Base-by-base conservation (phyloP, 1,284 basidiomycete species). In the Cryptococcus amylolentus region DNA sequence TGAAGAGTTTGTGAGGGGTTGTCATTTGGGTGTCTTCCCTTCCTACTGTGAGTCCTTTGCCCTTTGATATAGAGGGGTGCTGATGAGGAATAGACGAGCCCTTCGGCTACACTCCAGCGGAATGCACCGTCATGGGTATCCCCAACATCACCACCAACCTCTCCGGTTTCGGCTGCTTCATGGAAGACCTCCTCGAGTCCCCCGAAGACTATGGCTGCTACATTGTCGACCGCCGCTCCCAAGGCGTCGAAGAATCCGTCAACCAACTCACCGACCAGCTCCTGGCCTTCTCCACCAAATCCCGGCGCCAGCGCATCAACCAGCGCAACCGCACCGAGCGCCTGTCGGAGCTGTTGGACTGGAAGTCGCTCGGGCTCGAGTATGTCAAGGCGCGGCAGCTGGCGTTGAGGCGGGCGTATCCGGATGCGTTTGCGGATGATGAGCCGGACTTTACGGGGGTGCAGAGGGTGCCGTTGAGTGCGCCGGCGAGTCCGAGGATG, bases 1-100 rank as follows among this genome's bases (percentile, higher is more conserved):
- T 74, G 95, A 98, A 77, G 95, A 98, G 80, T 98, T 98, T 73
- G 95, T 98, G 14, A 83, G 95, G 64, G 95, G 95, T 3, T 98
- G 95, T 75, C 95, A 98, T 81, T 80, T 98, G 58, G 95, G 95
- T 60, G 94, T 98, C 40, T 98, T 98, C 84, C 93, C 95, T 2
- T 92, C 89, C 66, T 98, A 98, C 74, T 83, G 82, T 77, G 58
- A 64, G 71, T 40, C n/a, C n/a, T 16, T 18, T 43, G 1, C 28
- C 46, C 12, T 41, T 9, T 26, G 7, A 35, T 18, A 37, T 93
- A 77, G 18, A 26, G 10, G 38, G 18, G 46, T 16, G 51, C 51
- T 61, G 51, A 59, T 39, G 14, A 16, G 18, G 9, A 1, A 41
- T 56, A 75, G 70, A 78, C 62, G 76, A 78, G 65, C 76, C 76